Evolutionary conservation across 2,329 filamentous ascomycete species (phyloP), one percentile per base, ranked within the genome.

Genomic region (Didymellaceae sp.): DNA sequence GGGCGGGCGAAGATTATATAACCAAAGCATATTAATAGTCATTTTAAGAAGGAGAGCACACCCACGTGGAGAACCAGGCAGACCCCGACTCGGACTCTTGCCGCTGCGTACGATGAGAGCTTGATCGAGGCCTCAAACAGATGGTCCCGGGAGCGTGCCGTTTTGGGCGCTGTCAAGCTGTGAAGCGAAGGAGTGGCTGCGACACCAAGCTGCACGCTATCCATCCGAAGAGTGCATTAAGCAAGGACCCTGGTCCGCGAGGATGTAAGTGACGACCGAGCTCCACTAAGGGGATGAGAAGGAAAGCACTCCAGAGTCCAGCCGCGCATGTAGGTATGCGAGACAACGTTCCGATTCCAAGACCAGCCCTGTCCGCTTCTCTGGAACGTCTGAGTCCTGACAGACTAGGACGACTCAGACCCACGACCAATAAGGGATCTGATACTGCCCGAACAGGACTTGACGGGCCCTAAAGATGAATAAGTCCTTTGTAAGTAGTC

Each of bases 111-210:
- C 47, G 61, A 63, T 62, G 54, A 66, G 60, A 64, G 60, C 62
- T 69, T 70, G 66, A 62, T 63, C 61, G 61, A 66, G 65, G 63
- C 62, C 67, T 71, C 70, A 72, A 71, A 72, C 70, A 66, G 63
- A 61, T 71, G 68, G 67, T 63, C 61, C 65, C 70, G 70, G 68
- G 67, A 66, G 65, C 54, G 59, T 65, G 62, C 70, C 69, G 68
- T 62, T 70, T 72, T 68, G 65, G 70, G 68, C 59, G 68, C 67
- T 70, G 66, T 72, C 67, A 71, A 64, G 57, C 49, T 66, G 61
- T 69, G 65, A 70, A 68, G 67, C 68, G 66, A 71, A 66, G 61
- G 59, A 59, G 58, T 61, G 67, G 60, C 57, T 65, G 67, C 62
- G 66, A 70, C 67, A 68, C 62, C 61, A 60, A 54, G 61, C 54